phyloP scores from a whole-genome alignment of 345 rosid species.

The Hevea brasiliensis region DNA sequence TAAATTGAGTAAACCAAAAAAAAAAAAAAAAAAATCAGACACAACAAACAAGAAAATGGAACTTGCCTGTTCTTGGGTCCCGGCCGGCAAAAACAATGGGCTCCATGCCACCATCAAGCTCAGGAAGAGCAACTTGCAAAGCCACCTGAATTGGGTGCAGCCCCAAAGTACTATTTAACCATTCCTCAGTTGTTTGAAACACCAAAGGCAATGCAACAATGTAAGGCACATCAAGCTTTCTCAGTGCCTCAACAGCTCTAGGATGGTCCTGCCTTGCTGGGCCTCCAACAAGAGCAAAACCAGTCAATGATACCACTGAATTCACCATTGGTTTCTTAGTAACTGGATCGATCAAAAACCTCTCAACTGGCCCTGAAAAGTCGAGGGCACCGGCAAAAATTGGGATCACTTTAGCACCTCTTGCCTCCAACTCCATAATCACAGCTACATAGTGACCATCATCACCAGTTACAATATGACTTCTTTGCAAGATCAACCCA shows the following conservation, averaged over 20 bases:
- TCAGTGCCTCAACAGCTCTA: constrained; percentile 86
- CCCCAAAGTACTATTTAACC: constrained; percentile 93
- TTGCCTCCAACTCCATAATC: constrained; percentile 96
- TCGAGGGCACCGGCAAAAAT: constrained; percentile 94
- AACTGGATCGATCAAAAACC: constrained; percentile 61
- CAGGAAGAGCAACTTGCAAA: constrained; percentile 95
- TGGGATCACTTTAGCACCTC: constrained; percentile 94
- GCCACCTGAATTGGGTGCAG: constrained; percentile 99
- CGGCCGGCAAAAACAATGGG: constrained; percentile 97
- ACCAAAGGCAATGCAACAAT: constrained; percentile 90
- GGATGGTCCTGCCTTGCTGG: constrained; percentile 99
- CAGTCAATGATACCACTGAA: constrained; percentile 79
- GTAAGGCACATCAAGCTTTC: constrained; percentile 92
- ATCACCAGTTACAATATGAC: constrained; percentile 97
- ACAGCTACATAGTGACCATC: constrained; percentile 97
- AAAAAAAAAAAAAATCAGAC: neutral
- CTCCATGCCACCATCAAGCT: constrained; percentile 98
- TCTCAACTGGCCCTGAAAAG: constrained; percentile 92
- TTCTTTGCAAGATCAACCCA: constrained; percentile 88
- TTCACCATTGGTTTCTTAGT: constrained; percentile 68
- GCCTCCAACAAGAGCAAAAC: constrained; percentile 98
- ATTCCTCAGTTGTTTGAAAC: constrained; percentile 97
- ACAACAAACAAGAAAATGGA: neutral
- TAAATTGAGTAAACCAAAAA: neutral
- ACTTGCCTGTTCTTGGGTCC: constrained; percentile 91